Evolutionary conservation across 345 rosid genomes (phyloP).

Genomic region (Brassica cretica): DNA sequence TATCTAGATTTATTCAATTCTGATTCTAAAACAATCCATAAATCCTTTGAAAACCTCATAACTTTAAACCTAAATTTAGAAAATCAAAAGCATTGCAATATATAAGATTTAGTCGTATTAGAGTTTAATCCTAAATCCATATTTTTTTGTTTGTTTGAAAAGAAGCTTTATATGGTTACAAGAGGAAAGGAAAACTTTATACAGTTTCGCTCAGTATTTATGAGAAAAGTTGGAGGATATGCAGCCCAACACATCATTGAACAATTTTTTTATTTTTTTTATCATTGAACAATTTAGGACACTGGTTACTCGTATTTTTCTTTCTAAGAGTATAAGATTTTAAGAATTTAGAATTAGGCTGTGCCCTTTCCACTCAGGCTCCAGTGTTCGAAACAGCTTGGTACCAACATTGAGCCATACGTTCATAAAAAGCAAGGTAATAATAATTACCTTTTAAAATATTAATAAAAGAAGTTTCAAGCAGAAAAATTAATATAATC

Average conservation of each 20-base stretch:
- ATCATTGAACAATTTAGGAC: no score
- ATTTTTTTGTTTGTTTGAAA: no score
- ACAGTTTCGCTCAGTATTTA: not conserved
- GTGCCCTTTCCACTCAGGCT: not conserved
- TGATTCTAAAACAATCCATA: no score
- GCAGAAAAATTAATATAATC: not conserved
- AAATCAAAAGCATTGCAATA: no score
- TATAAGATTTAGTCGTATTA: no score
- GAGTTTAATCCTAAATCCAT: no score
- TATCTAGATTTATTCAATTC: not conserved
- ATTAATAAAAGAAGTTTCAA: not conserved
- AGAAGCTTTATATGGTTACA: no score
- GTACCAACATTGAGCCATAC: slow-evolving; percentile 1
- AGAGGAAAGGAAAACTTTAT: not conserved
- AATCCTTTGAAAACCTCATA: not conserved
- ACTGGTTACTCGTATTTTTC: not conserved
- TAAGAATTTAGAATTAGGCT: not conserved
- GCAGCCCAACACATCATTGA: not conserved
- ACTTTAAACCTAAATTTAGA: not conserved
- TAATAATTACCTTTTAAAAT: not conserved
- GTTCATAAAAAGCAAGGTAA: not conserved
- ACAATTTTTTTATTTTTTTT: not conserved
- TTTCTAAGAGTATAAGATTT: not conserved
- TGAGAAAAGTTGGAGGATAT: no score
- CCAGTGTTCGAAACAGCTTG: not conserved